Evolutionary conservation across 2,329 filamentous ascomycete genomes (phyloP), one percentile per base, ranked within the genome.

Genomic region (Thelonectria discophora): DNA sequence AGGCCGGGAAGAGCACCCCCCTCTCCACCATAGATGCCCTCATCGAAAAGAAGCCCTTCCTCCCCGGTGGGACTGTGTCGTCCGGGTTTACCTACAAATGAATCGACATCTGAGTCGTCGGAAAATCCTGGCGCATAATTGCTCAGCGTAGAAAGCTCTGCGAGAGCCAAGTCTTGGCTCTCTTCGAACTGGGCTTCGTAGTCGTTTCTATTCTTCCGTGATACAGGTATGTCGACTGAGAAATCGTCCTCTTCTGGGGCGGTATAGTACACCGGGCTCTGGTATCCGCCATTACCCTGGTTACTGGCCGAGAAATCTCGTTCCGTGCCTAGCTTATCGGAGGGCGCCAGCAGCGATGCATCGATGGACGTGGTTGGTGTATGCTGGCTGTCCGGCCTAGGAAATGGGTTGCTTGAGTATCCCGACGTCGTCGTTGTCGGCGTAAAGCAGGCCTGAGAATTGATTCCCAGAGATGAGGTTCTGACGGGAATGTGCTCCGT

Each of bases 361-460:
- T 83, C 80, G 32, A 84, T 69, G 0, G 82, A 84, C 0, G 81
- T 84, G 39, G 76, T 78, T 3, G 80, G 76, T 0, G 81, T 83
- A 48, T 82, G 80, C 5, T 77, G 76, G 0, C 81, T 82, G 18
- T 75, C 71, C 0, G 80, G 78, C 5, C 77, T 69, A 1, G 68
- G 71, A 39, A 78, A 80, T 1, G 71, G 72, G 20, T 79, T 80
- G 59, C 77, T 80, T 1, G 79, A 80, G 71, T 76, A 49, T 65
- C 76, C 30, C 72, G 68, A 69, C 73, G 54, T 70, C 51, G 64
- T 66, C 0, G 70, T 68, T 1, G 70, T 67, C 2, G 70, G 69
- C 5, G 70, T 70, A 9, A 78, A 70, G 1, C 80, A 81, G 2
- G 79, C 76, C 13, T 78, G 69, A 1, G 79, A 79, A 69, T 72